Evolutionary conservation across 2,329 filamentous ascomycete species (phyloP).

Genomic region (Alternaria dauci): DNA sequence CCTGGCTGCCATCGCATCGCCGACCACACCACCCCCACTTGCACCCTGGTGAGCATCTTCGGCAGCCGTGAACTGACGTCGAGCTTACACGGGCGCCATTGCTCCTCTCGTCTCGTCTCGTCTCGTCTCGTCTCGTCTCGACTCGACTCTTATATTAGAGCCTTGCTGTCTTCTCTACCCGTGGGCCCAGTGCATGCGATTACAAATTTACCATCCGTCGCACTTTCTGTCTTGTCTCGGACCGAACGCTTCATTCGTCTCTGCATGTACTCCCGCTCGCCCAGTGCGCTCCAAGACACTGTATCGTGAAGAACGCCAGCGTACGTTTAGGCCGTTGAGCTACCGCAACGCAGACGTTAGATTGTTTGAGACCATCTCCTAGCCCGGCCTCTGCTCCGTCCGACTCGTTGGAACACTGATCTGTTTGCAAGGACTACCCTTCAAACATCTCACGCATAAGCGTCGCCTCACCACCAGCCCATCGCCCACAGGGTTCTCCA

Average conservation of each 20-base stretch:
- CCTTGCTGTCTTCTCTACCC: conserved; percentile 25
- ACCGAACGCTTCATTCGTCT: conserved; percentile 47
- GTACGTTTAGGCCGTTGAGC: conserved; percentile 43
- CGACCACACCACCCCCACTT: conserved; percentile 35
- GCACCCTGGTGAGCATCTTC: conserved; percentile 4
- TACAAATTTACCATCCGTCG: conserved; percentile 46
- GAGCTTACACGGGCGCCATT: conserved; percentile 30
- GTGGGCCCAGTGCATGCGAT: conserved; percentile 35
- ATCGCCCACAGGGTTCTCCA: conserved; percentile 42
- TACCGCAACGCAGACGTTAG: conserved; percentile 45
- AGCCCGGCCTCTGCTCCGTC: conserved; percentile 29
- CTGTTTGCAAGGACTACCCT: conserved; percentile 48
- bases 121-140: conserved; percentile 8
- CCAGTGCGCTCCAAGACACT: conserved; percentile 39
- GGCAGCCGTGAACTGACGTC: conserved; percentile 31
- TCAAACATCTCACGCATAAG: conserved; percentile 41
- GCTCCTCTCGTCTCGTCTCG: conserved; percentile 16
- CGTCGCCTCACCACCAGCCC: conserved; percentile 40
- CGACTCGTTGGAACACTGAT: conserved; percentile 43
- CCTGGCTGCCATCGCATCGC: conserved; percentile 29
- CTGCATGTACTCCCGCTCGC: conserved; percentile 42
- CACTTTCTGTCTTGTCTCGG: conserved; percentile 46
- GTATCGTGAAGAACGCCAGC: conserved; percentile 40
- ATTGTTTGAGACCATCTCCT: conserved; percentile 48
- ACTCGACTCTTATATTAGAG: conserved; percentile 29